These are phyloP conservation scores for Gossypioides kirkii DNA, from an alignment of 345 rosid genomes.

Conservation along the genomic window DNA sequence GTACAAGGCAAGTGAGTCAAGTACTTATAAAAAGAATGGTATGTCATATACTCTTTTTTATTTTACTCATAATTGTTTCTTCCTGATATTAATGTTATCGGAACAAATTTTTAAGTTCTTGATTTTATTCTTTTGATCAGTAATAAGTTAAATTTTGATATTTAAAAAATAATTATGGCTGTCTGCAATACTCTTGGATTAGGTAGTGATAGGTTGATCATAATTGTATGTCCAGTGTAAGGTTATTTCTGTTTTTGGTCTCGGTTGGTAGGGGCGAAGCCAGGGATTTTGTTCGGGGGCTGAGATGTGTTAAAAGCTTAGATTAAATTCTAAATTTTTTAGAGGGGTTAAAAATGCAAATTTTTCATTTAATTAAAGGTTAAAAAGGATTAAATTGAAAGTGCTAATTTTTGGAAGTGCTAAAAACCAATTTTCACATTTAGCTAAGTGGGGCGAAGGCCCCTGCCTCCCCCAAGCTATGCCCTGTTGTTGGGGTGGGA, in stretches of 20 bases:
- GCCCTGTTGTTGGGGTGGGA: background rate
- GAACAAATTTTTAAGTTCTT: background rate
- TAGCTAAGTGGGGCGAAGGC: too few species aligned
- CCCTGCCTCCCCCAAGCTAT: too few species aligned
- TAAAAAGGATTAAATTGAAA: too few species aligned
- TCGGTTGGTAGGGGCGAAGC: background rate
- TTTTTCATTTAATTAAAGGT: too few species aligned
- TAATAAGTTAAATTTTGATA: background rate
- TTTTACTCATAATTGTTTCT: background rate
- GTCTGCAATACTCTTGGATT: background rate
- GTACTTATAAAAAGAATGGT: conserved; percentile 80
- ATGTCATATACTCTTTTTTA: conserved; percentile 25
- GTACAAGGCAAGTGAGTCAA: conserved; percentile 69
- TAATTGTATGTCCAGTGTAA: background rate
- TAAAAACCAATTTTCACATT: too few species aligned
- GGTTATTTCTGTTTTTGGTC: background rate
- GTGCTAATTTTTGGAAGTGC: too few species aligned
- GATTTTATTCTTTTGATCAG: background rate
- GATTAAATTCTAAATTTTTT: too few species aligned
- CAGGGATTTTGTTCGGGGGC: too few species aligned
- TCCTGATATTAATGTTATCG: background rate
- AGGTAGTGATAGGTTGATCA: background rate
- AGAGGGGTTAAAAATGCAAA: too few species aligned
- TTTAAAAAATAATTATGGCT: background rate
- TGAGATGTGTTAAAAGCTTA: too few species aligned